Evolutionary conservation across 2,329 filamentous ascomycete genomes (phyloP).

Genomic region (Stylonectria norvegica): DNA sequence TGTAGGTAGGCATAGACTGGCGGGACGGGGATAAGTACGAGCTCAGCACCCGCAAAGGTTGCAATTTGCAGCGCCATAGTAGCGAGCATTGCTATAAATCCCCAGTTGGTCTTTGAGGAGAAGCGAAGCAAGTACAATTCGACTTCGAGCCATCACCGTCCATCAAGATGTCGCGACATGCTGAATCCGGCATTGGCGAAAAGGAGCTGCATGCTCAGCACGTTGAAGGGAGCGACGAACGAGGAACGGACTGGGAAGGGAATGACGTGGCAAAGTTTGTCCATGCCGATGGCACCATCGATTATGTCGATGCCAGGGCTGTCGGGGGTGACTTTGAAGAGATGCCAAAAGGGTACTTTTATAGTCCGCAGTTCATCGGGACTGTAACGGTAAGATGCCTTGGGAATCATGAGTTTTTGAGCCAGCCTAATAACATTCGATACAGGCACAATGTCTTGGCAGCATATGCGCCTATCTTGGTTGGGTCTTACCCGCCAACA

Average conservation of each 20-base stretch:
- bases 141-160: not conserved
- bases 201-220: not conserved
- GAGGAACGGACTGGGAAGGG: not conserved
- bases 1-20: too few relatives aligned
- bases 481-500: conserved; percentile 33
- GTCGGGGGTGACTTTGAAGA: conserved; percentile 37
- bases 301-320: conserved; percentile 38
- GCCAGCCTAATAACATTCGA: not conserved
- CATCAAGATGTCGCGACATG: not conserved
- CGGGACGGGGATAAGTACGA: too few relatives aligned
- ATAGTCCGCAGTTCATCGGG: conserved; percentile 36
- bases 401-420: not conserved
- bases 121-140: not conserved
- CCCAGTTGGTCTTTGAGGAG: too few relatives aligned
- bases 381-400: conserved; percentile 30
- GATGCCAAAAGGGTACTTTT: conserved; percentile 40
- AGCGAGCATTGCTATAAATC: too few relatives aligned
- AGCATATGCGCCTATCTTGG: conserved; percentile 31
- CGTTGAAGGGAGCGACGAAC: not conserved
- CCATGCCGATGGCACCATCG: conserved; percentile 38
- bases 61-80: too few relatives aligned
- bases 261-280: conserved; percentile 24
- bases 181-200: not conserved
- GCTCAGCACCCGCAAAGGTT: too few relatives aligned
- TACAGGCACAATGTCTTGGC: conserved; percentile 29